These are phyloP conservation scores for Globisporangium parvum DNA, from an alignment of 352 stramenopile genomes.

Conservation along the genomic window DNA sequence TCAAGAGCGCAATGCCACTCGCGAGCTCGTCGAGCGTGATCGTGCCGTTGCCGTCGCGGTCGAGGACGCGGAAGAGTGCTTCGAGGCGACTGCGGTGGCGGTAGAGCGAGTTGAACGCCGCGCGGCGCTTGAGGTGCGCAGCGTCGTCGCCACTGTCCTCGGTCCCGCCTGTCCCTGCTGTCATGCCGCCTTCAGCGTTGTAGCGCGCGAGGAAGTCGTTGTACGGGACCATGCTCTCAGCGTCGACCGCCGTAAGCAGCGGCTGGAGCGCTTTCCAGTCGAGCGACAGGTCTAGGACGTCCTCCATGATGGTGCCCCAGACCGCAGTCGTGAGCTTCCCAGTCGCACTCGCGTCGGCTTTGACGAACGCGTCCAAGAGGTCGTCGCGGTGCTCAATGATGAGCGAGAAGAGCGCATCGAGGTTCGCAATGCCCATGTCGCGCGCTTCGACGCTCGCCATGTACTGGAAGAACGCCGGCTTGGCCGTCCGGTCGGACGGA, in stretches of 20 bases:
- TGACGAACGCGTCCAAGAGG: slow-evolving; percentile 55
- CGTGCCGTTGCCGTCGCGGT: slow-evolving; percentile 48
- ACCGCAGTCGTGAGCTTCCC: slow-evolving; percentile 36
- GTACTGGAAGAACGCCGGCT: slow-evolving; percentile 85
- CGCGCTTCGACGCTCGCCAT: slow-evolving; percentile 78
- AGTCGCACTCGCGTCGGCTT: slow-evolving; percentile 33
- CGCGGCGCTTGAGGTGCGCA: slow-evolving; percentile 45
- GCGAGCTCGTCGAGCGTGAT: slow-evolving; percentile 51
- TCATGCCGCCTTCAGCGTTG: slow-evolving; percentile 45
- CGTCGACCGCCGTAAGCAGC: slow-evolving; percentile 62
- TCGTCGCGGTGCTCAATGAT: slow-evolving; percentile 71
- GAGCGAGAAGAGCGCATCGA: slow-evolving; percentile 82
- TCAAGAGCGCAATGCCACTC: slow-evolving; percentile 73
- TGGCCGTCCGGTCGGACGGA: slow-evolving; percentile 49
- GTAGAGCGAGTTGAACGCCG: slow-evolving; percentile 80
- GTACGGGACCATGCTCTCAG: slow-evolving; percentile 66
- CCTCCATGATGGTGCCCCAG: slow-evolving; percentile 71
- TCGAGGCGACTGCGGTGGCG: slow-evolving; percentile 74
- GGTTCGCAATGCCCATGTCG: slow-evolving; percentile 75
- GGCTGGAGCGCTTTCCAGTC: slow-evolving; percentile 76
- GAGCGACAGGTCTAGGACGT: slow-evolving; percentile 71
- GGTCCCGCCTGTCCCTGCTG: too few relatives aligned
- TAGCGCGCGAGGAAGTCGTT: slow-evolving; percentile 72
- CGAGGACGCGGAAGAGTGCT: slow-evolving; percentile 77
- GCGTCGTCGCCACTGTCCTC: slow-evolving; percentile 18